phyloP scores from a whole-genome alignment of 805 yeast species.

The Wickerhamiella kurtzmanii region DNA sequence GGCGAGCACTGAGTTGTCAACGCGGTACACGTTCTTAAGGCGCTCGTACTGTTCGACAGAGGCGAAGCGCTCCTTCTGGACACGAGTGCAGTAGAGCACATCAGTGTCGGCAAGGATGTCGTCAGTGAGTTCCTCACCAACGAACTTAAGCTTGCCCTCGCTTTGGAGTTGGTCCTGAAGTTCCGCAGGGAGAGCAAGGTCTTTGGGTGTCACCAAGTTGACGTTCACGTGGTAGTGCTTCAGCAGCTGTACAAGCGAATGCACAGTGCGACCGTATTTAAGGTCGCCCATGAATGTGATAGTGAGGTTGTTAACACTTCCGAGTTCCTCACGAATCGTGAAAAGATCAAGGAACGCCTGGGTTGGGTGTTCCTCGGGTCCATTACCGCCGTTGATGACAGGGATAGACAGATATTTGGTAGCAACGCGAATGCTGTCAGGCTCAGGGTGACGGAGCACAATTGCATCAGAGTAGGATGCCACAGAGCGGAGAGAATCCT shows the following conservation, averaged over 20 bases:
- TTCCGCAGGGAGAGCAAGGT: constrained; percentile 67
- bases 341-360: constrained; percentile 95
- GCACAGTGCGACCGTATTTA: constrained; percentile 97
- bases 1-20: constrained; percentile 79
- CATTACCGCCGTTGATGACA: constrained; percentile 95
- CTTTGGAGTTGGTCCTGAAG: constrained; percentile 52
- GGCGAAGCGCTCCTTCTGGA: constrained; percentile 90
- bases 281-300: constrained; percentile 98
- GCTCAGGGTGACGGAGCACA: constrained; percentile 92
- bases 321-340: constrained; percentile 97
- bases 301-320: constrained; percentile 95
- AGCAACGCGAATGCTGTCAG: constrained; percentile 83
- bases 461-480: constrained; percentile 95
- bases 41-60: constrained; percentile 66
- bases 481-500: constrained; percentile 88
- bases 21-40: constrained; percentile 80
- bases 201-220: constrained; percentile 84
- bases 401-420: constrained; percentile 96
- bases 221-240: constrained; percentile 86
- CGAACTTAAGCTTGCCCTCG: constrained; percentile 57
- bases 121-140: constrained; percentile 64
- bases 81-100: constrained; percentile 94
- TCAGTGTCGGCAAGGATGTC: constrained; percentile 83
- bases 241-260: constrained; percentile 81
- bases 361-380: constrained; percentile 95